Evolutionary conservation across 176 grass and related monocot genomes (phyloP).

Genomic region (Poa pratensis): DNA sequence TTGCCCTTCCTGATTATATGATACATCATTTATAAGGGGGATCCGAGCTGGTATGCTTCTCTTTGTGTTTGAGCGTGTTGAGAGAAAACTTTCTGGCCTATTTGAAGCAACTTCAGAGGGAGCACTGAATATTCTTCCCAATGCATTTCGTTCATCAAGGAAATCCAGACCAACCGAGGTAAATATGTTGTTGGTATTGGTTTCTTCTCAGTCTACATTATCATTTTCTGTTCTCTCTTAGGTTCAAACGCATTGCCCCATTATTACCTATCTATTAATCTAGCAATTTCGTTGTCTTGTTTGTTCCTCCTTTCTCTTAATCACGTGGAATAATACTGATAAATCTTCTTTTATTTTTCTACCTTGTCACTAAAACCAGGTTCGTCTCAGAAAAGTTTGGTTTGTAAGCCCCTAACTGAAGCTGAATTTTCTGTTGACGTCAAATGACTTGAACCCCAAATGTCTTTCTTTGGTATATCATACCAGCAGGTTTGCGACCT

Average conservation of each 20-base stretch:
- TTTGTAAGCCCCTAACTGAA: constrained; percentile 62
- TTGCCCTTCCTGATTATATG: constrained; percentile 51
- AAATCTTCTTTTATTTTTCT: constrained; percentile 30
- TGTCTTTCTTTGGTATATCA: constrained; percentile 60
- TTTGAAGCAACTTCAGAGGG: constrained; percentile 73
- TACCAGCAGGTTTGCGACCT: constrained; percentile 56
- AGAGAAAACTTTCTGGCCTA: constrained; percentile 68
- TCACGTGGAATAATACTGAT: constrained; percentile 13
- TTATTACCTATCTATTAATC: background rate
- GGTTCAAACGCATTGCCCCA: constrained; percentile 9
- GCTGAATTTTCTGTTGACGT: constrained; percentile 59
- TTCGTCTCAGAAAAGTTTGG: constrained; percentile 70
- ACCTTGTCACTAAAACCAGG: constrained; percentile 39
- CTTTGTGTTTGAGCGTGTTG: constrained; percentile 58
- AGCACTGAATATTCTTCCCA: constrained; percentile 54
- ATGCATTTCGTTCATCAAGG: constrained; percentile 48
- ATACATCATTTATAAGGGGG: constrained; percentile 55
- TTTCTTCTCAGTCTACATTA: constrained; percentile 6
- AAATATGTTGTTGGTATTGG: constrained; percentile 24
- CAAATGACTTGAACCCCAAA: constrained; percentile 43
- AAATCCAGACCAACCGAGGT: constrained; percentile 54
- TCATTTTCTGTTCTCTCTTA: constrained; percentile 35
- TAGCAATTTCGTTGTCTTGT: background rate
- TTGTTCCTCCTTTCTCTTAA: background rate
- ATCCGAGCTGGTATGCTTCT: constrained; percentile 76